Base-by-base conservation (phyloP, 305 asterid species). In the Fraxinus velutina region DNA sequence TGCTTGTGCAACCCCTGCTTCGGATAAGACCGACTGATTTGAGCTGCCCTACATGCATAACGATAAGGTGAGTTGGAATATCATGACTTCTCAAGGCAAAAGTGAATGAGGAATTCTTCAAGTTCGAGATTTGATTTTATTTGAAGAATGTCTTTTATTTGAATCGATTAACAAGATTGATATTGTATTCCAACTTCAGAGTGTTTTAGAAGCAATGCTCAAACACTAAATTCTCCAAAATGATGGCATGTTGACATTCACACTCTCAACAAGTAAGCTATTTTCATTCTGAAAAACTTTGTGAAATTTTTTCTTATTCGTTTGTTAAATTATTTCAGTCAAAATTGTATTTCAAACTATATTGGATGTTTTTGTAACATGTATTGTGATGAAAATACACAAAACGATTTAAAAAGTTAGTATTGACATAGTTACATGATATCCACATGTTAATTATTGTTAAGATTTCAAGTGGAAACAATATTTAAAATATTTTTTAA, bases 31-130 rank as follows among this genome's bases (percentile, higher is more conserved):
- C 0, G 97, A 93, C 75, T 87, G 84, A 80, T 92, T 87, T 64
- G 97, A 92, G 90, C 97, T 93, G 78, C 97, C 97, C 97, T 93
- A 83, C 75, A 86, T 1, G 77, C 77, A 78, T 73, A 80, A 47
- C 33, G 6, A 73, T 80, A 64, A 24, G 37, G 76, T 78, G 73
- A 75, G 57, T 75, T 83, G 85, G 75, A 7, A 27, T 37, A 77
- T 60, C 36, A 2, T 33, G 19, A 78, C 6, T 29, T 24, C 27
- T 66, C 83, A 29, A 42, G 30, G 52, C 81, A 62, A 2, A 36
- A 27, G 66, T 34, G 21, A 36, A 37, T 57, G 42, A 42, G n/a
- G 47, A 33, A 73, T 36, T 73, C 62, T 55, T 6, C 52, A 15
- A 21, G 55, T 33, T 68, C 34, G 22, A 37, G 0, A 42, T 44